These are phyloP conservation scores for Amauroascus niger DNA, from an alignment of 2,329 filamentous ascomycete species.

Conservation along the genomic window DNA sequence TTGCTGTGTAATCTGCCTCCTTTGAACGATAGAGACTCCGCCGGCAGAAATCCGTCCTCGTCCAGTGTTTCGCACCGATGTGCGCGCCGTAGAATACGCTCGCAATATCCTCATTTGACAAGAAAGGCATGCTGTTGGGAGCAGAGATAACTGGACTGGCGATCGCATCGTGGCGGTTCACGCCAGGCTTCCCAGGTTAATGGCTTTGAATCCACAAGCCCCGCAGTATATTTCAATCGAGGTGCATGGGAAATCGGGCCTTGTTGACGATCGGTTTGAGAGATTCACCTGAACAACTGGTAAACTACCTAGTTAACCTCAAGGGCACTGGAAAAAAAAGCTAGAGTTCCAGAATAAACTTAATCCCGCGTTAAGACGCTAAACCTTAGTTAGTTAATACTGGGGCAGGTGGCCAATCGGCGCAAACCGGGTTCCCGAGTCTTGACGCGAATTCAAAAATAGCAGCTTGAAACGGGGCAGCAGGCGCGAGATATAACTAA, in stretches of 20 bases:
- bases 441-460: too few species aligned
- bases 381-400: too few species aligned
- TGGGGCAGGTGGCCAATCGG: too few species aligned
- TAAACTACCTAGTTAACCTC: too few species aligned
- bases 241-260: background rate
- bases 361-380: background rate
- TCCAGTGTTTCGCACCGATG: too few species aligned
- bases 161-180: background rate
- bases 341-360: background rate
- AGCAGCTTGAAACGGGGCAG: too few species aligned
- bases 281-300: background rate
- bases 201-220: background rate
- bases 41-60: background rate
- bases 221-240: background rate
- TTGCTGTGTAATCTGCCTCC: conserved; percentile 32
- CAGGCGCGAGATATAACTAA: too few species aligned
- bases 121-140: background rate
- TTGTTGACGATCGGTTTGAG: background rate
- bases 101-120: conserved; percentile 1
- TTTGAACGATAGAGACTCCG: background rate
- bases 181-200: too few species aligned
- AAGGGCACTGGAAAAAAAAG: background rate
- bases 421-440: background rate
- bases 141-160: background rate
- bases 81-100: background rate